Evolutionary conservation across 352 stramenopile genomes (phyloP), one percentile per base, ranked within the genome.

Genomic region (Thalassiosira mediterranea): DNA sequence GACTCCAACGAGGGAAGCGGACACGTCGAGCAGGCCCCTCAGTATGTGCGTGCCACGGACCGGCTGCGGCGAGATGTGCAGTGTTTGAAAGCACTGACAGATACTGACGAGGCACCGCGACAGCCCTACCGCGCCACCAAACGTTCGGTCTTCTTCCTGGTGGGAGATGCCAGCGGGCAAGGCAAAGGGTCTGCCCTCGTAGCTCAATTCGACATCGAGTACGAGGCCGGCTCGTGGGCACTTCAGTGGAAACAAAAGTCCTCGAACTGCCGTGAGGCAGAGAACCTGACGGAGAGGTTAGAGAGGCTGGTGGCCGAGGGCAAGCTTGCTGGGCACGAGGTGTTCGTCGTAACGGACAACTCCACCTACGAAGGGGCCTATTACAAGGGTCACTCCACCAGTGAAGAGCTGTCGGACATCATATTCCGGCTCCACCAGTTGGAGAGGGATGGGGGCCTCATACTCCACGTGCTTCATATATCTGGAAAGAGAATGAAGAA

Each of bases 341-440:
- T 78, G 1, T 77, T 72, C 31, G 37, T 82, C 1, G 38, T 73
- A n/a, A 82, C 73, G 3, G 66, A 82, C 56, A 82, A 82, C 40
- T 38, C 10, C 4, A 25, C 26, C 0, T 74, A 66, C 53, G 66
- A 82, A 21, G 29, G 54, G n/a, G 31, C 15, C 4, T 72, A 54
- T 8, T 72, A 54, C 23, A 78, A 78, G 48, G 69, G 69, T 3
- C 25, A 64, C 21, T 70, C 37, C 1, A 47, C 49, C 2, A 54
- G 21, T 0, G 0, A n/a, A 0, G 47, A 56, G 15, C 21, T 72
- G 4, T 19, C 26, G 0, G 29, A 58, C 0, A 31, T 68, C 19
- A 44, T 68, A 8, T 15, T 58, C 0, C 25, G 28, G 10, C 31
- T 83, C 0, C 29, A 48, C 2, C 26, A 32, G 37, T 0, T 73